A percentile compares a stretch with the other conserved stretches of the same genome.
Evolutionary conservation across 805 yeast species (phyloP).

Genomic region (Teunomyces barrocoloradensis): DNA sequence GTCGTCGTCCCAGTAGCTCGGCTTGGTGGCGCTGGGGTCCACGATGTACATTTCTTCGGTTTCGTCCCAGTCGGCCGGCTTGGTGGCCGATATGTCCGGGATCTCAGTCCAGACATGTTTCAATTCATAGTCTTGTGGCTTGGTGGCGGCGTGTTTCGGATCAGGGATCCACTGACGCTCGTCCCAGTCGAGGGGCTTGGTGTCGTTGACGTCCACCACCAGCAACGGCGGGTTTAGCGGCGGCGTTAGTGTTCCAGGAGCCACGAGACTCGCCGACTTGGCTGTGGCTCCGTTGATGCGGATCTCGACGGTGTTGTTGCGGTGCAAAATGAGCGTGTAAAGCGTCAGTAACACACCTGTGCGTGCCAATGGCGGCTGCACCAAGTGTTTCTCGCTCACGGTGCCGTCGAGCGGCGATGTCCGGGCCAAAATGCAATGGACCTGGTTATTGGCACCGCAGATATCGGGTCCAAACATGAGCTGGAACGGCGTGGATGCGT

Average conservation of each 20-base stretch:
- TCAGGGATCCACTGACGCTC: conserved; percentile 67
- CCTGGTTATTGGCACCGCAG: conserved; percentile 78
- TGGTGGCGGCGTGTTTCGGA: conserved; percentile 47
- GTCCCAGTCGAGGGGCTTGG: conserved; percentile 81
- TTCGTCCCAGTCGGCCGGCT: conserved; percentile 83
- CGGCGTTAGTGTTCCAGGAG: conserved; percentile 57
- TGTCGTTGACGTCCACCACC: conserved; percentile 53
- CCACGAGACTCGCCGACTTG: conserved; percentile 63
- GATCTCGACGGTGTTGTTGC: conserved; percentile 69
- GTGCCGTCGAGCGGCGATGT: conserved; percentile 52
- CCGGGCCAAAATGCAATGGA: conserved; percentile 71
- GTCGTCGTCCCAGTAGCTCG: conserved; percentile 85
- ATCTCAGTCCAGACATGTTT: conserved; percentile 55
- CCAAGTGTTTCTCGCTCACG: conserved; percentile 67
- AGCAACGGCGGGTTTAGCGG: conserved; percentile 63
- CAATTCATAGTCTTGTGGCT: conserved; percentile 88
- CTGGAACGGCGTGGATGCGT: conserved; percentile 69
- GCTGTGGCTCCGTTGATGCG: conserved; percentile 77
- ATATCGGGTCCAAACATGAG: conserved; percentile 94
- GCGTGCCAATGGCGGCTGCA: conserved; percentile 65
- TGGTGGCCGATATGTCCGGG: conserved; percentile 61
- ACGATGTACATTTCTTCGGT: conserved; percentile 52
- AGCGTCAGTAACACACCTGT: conserved; percentile 56
- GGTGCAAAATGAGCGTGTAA: conserved; percentile 72
- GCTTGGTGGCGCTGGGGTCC: conserved; percentile 67